These are phyloP conservation scores for Neopestalotiopsis sp. DNA, from an alignment of 2,329 filamentous ascomycete genomes.

Conservation along the genomic window DNA sequence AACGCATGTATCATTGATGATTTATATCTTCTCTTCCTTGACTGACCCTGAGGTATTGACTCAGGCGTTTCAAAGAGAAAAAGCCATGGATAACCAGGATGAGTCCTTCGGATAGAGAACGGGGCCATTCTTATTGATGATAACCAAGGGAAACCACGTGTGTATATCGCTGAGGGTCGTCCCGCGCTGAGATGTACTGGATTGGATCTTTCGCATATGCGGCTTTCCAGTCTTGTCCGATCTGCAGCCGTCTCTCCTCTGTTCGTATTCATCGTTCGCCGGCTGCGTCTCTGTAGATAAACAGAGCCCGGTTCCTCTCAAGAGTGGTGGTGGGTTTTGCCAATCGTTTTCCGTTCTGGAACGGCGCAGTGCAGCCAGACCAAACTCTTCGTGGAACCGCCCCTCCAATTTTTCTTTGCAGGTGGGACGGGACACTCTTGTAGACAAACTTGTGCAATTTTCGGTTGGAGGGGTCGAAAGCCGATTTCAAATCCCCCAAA, in stretches of 20 bases:
- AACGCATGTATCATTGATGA: not conserved
- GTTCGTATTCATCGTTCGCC: not conserved
- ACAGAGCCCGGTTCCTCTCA: not conserved
- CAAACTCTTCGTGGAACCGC: not conserved
- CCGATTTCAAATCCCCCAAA: not conserved
- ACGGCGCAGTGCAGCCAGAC: not conserved
- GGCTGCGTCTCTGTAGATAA: not conserved
- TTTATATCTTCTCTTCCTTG: not conserved
- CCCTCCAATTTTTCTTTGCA: slow-evolving; percentile 1
- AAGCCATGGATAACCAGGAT: not conserved
- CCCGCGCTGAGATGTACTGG: not conserved
- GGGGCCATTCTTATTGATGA: not conserved
- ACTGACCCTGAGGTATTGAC: not conserved
- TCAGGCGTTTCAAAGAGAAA: not conserved
- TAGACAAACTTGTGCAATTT: not conserved
- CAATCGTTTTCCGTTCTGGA: not conserved
- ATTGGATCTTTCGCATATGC: not conserved
- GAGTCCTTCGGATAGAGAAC: not conserved
- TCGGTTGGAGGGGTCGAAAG: not conserved
- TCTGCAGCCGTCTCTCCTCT: not conserved
- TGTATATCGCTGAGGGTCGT: not conserved
- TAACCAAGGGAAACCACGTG: not conserved
- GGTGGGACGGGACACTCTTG: not conserved
- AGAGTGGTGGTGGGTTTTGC: not conserved
- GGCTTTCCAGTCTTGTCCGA: not conserved